These are phyloP conservation scores for Ogataea saltuana DNA, from an alignment of 805 yeast genomes.

Conservation along the genomic window DNA sequence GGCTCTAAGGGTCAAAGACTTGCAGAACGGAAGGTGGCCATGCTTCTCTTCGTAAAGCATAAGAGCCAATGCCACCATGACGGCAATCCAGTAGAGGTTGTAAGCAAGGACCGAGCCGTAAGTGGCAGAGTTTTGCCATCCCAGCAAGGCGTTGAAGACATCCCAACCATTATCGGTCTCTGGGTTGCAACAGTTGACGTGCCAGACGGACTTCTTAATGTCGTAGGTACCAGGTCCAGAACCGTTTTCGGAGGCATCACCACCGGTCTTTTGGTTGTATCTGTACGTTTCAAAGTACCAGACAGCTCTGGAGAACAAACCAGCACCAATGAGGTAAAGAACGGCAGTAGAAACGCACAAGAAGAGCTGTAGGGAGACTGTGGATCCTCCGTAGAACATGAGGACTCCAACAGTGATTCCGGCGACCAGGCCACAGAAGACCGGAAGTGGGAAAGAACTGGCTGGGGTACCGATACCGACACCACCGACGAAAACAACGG, in stretches of 20 bases:
- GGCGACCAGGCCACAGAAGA: conserved; percentile 77
- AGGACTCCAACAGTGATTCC: conserved; percentile 72
- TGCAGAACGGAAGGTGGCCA: conserved; percentile 76
- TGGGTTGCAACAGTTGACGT: conserved; percentile 96
- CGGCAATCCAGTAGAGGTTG: conserved; percentile 81
- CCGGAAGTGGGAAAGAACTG: conserved; percentile 88
- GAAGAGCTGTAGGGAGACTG: conserved; percentile 82
- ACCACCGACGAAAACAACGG: conserved; percentile 95
- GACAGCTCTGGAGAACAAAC: conserved; percentile 88
- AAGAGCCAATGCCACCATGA: conserved; percentile 54
- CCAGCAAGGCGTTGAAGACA: conserved; percentile 88
- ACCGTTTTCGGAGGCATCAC: conserved; percentile 93
- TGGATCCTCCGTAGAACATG: conserved; percentile 80
- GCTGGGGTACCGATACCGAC: conserved; percentile 65
- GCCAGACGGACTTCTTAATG: conserved; percentile 81
- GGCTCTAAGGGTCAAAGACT: conserved; percentile 47
- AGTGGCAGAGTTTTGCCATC: conserved; percentile 98
- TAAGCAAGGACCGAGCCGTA: conserved; percentile 88
- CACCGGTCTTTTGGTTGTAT: conserved; percentile 73
- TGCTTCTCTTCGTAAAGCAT: conserved; percentile 82
- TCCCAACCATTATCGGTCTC: conserved; percentile 94
- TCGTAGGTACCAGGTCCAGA: conserved; percentile 95
- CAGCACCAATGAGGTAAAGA: conserved; percentile 86
- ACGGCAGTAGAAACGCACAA: conserved; percentile 85
- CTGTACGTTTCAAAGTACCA: conserved; percentile 81